Evolutionary conservation across 306 rosid genomes (phyloP), one percentile per base, ranked within the genome.

Genomic region (Trifolium dubium): DNA sequence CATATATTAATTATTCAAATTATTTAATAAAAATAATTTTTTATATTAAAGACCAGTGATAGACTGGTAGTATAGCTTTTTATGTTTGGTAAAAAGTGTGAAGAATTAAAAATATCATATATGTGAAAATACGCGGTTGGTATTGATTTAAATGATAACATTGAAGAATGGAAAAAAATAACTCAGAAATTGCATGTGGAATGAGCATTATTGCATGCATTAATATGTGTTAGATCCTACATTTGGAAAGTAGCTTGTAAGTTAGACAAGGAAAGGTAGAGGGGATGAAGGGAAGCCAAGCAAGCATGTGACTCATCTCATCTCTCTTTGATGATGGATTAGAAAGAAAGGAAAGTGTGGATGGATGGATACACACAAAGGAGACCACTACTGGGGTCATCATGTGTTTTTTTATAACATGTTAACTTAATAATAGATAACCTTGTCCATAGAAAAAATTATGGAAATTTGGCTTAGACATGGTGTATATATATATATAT

Each of bases 231-330:
- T 79, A 70, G 81, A 83, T 85, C 79, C 74, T 72, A 77, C 75
- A 72, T 50, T 50, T 49, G 75, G 75, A 82, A 83, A 80, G 83
- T 73, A 81, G 88, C 92, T 84, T 87, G 86, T 75, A 79, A 81
- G 77, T 72, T 50, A 84, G 86, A 75, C 73, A 83, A 77, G 69
- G 75, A 83, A 67, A 83, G 79, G 39, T 66, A 56, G 75, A 58
- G 64, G 62, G 72, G 71, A 63, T 65, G 81, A 37, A 74, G 75
- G 72, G 79, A 49, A 69, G 82, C 76, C 49, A 80, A 64, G 85
- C 31, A 83, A 83, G 84, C 93, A 89, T 84, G 97, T 92, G 96
- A 85, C 81, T 81, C 78, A 69, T 72, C 81, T 81, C 78, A 69
- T 72, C 79, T 87, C 23, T 23, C 23, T 23, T 23, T 84, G 73